These are phyloP conservation scores for Cucurbita moschata DNA, from an alignment of 306 rosid species.

Conservation along the genomic window DNA sequence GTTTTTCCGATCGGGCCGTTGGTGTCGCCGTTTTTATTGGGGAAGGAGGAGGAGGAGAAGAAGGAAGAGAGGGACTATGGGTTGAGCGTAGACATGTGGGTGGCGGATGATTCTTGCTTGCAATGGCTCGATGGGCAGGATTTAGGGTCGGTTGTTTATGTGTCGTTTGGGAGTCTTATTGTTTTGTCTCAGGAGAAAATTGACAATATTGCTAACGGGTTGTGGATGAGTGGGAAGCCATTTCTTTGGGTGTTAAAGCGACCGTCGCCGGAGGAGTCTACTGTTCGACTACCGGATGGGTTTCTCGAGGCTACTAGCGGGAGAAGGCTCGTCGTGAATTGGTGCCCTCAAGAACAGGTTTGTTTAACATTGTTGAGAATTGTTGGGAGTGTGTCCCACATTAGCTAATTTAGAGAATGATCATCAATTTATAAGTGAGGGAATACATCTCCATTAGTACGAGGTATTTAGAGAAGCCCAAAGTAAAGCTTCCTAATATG, in stretches of 20 bases:
- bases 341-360: constrained; percentile 41
- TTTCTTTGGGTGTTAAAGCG: constrained; percentile 51
- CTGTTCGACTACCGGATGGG: constrained; percentile 4
- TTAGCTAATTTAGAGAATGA: too few species aligned
- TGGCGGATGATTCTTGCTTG: constrained; percentile 30
- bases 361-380: background rate
- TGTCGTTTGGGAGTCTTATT: constrained; percentile 42
- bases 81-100: constrained; percentile 31
- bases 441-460: too few species aligned
- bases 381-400: too few species aligned
- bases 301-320: constrained; percentile 25
- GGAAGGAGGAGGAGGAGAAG: constrained; percentile 21
- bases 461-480: too few species aligned
- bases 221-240: constrained; percentile 24
- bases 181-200: constrained; percentile 22
- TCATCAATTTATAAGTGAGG: too few species aligned
- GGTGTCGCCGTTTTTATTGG: constrained; percentile 34
- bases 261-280: background rate
- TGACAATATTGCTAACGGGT: constrained; percentile 21
- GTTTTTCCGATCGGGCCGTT: constrained; percentile 32
- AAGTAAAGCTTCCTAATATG: too few species aligned
- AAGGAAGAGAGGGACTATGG: background rate
- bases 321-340: constrained; percentile 27
- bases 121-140: constrained; percentile 27
- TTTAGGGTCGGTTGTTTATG: constrained; percentile 23